Evolutionary conservation across 1,284 basidiomycete species (phyloP).

Genomic region (Flammula alnicola): DNA sequence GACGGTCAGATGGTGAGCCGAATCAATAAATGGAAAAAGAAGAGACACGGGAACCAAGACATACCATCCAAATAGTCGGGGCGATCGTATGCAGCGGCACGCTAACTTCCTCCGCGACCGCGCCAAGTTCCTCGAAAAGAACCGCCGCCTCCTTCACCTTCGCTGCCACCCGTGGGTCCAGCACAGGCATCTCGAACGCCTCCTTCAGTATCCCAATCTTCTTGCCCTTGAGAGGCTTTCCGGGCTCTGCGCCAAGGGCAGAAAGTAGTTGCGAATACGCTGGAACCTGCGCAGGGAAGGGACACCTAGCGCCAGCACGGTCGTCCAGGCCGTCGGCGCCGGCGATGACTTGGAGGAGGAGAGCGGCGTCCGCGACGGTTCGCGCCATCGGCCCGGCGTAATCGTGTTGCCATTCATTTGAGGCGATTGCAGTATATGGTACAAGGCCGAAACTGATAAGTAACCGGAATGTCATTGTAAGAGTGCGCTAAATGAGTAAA

Average conservation of each 20-base stretch:
- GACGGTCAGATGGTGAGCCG: neutral
- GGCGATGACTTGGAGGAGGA: conserved; percentile 48
- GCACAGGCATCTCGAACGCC: conserved; percentile 38
- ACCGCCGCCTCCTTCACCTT: conserved; percentile 38
- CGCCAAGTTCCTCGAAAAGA: conserved; percentile 42
- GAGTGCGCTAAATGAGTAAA: neutral
- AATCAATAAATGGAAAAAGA: neutral
- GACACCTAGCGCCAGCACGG: conserved; percentile 44
- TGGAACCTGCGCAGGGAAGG: conserved; percentile 41
- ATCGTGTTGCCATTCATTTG: conserved; percentile 45
- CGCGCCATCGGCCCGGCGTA: conserved; percentile 44
- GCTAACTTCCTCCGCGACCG: conserved; percentile 43
- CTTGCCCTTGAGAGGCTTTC: conserved; percentile 34
- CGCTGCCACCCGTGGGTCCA: conserved; percentile 39
- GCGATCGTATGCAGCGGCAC: conserved; percentile 36
- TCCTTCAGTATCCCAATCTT: conserved; percentile 48
- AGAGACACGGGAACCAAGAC: conserved; percentile 12
- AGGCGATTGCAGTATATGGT: conserved; percentile 50
- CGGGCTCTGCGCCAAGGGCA: conserved; percentile 18
- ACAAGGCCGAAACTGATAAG: conserved; percentile 44
- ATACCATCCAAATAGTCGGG: conserved; percentile 26
- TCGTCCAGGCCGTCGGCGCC: conserved; percentile 53
- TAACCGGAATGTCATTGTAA: too few species aligned
- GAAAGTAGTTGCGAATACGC: conserved; percentile 37
- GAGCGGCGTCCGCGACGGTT: conserved; percentile 48